A percentile compares a stretch with the other conserved stretches of the same genome.
Evolutionary conservation across 768 basidiomycete genomes (phyloP).

Genomic region (Brasilioporus rufonigricans): DNA sequence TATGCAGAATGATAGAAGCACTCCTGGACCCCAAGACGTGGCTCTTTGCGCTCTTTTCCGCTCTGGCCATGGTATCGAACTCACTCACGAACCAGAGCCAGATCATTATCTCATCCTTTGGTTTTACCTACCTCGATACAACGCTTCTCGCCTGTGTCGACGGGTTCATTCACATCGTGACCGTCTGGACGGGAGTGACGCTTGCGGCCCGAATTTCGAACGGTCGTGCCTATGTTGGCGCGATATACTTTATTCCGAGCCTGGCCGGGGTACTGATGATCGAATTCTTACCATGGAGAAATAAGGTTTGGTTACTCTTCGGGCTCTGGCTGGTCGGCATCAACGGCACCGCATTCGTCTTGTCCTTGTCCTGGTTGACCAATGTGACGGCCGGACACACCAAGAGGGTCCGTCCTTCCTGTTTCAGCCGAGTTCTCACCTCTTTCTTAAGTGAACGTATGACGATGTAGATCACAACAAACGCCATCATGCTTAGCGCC

Average conservation of each 20-base stretch:
- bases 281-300: constrained; percentile 60
- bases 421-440: background rate
- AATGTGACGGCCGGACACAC: constrained; percentile 70
- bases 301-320: constrained; percentile 65
- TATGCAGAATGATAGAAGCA: constrained; percentile 58
- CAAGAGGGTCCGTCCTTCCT: constrained; percentile 53
- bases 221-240: constrained; percentile 58
- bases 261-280: constrained; percentile 60
- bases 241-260: constrained; percentile 63
- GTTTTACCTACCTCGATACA: constrained; percentile 52
- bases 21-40: constrained; percentile 69
- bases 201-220: constrained; percentile 56
- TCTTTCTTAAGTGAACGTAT: background rate
- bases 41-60: constrained; percentile 70
- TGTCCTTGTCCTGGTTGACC: constrained; percentile 63
- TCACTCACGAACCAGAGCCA: constrained; percentile 43
- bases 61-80: constrained; percentile 60
- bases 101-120: constrained; percentile 48
- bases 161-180: background rate
- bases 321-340: constrained; percentile 38
- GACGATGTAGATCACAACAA: constrained; percentile 32
- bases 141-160: constrained; percentile 68
- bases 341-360: constrained; percentile 50
- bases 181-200: constrained; percentile 53
- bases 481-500: constrained; percentile 71